Evolutionary conservation across 352 stramenopile species (phyloP), one percentile per base, ranked within the genome.

Genomic region (Blastocystis sp.): DNA sequence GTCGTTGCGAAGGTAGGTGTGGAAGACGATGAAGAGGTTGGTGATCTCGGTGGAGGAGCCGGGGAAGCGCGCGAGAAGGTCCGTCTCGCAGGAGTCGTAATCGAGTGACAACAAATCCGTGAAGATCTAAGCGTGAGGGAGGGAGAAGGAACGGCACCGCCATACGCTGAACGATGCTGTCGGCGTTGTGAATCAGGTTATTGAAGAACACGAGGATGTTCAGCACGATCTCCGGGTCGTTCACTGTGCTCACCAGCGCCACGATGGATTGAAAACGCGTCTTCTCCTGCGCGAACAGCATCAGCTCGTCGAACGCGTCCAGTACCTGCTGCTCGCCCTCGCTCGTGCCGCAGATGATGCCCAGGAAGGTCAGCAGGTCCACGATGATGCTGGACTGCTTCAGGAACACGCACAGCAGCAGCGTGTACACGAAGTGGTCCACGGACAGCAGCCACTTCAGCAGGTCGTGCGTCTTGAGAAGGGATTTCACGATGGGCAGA

Each of bases 191-290:
- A 67, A 85, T 4, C 33, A 85, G 24, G n/a, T 69, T 41, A n/a
- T 85, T 85, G 24, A 85, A 70, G 31, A 85, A 85, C 21, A 85
- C 74, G 24, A 85, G 60, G 26, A 85, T 69, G 29, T 65, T 67
- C 29, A 59, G 65, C 31, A 41, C 74, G 21, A 63, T 37, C 10
- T 66, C 50, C 3, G 41, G 29, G 66, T 85, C 74, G 10, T 51
- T 21, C 65, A 24, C 39, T 3, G 55, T 67, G 3, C 61, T 85
- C 2, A 85, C 26, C 33, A 85, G 74, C 59, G 74, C 26, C 12
- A 85, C 31, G 0, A 62, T 69, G 0, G 74, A 70, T 29, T 85
- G 74, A 31, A 85, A 85, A 21, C 74, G 74, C n/a, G 66, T 63
- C 41, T 66, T 66, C 60, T 85, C 74, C 35, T 85, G 12, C 3